Base-by-base conservation (phyloP, 129 eudicot genomes). In the Deinandra increscens region DNA sequence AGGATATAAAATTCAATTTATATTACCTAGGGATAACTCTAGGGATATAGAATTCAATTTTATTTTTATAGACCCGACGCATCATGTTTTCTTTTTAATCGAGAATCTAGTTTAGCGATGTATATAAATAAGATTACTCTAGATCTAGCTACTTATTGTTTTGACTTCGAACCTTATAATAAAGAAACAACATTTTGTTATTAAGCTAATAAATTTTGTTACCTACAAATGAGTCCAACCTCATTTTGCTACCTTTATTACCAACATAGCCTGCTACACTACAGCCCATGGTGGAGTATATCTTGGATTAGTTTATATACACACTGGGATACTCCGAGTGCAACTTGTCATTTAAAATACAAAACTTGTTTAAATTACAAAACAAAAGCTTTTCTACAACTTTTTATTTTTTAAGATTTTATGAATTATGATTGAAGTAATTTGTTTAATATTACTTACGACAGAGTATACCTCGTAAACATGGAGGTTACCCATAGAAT, bases 231-330 rank as follows among this genome's bases (percentile, higher is more conserved):
- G 51, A 49, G 39, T 73, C 41, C 78, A 51, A 73, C 43, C 64
- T 48, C 33, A 68, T 45, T 13, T 75, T 59, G 75, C 64, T 26
- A 23, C 54, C 75, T 67, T 19, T 68, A 34, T 34, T 20, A 68
- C 64, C 75, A 76, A 73, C 78, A 51, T 38, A 22, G 36, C 36
- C 4, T n/a, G n/a, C n/a, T n/a, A n/a, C n/a, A n/a, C n/a, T 38
- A 4, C 66, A 23, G 9, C 12, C 22, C n/a, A 17, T 26, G 46
- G 36, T 61, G 64, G 45, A 50, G 78, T 51, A 64, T 51, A 34
- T 38, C n/a, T n/a, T 64, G 0, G 53, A 13, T 76, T 36, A 37
- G 38, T 68, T 60, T 31, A 68, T 9, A 17, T 39, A 76, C 26
- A 46, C 68, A 76, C 69, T 60, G 43, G 62, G 62, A 68, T 67